Conservation (phyloP, 202 grass and related monocot genomes). For the Digitaria exilis region DNA sequence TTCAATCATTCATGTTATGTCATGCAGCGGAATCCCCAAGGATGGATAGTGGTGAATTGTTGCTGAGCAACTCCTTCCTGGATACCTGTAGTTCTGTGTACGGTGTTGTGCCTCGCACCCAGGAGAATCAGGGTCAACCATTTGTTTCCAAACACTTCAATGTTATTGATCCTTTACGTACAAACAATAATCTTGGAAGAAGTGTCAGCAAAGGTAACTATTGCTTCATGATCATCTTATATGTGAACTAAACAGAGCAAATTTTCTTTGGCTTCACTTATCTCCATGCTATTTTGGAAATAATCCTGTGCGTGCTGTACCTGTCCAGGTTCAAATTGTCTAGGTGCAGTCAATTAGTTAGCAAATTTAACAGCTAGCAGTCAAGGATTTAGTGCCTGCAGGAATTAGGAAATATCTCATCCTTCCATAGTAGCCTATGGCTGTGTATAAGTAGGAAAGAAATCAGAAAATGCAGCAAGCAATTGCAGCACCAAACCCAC, state of each 20-base stretch:
- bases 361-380: no score
- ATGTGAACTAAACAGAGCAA: constrained; percentile 26
- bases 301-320: no score
- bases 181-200: constrained; percentile 93
- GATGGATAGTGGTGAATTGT: constrained; percentile 62
- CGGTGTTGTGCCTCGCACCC: constrained; percentile 58
- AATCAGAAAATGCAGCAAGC: no score
- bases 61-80: constrained; percentile 72
- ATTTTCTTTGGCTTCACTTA: constrained; percentile 7
- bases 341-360: no score
- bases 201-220: constrained; percentile 91
- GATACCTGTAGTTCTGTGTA: constrained; percentile 54
- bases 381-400: no score
- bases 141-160: constrained; percentile 97
- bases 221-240: constrained; percentile 9
- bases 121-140: constrained; percentile 67
- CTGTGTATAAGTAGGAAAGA: no score
- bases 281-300: not conserved
- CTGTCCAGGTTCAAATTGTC: no score
- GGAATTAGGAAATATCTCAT: no score
- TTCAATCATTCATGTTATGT: constrained; percentile 38
- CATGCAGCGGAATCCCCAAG: constrained; percentile 73
- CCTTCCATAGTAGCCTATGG: no score
- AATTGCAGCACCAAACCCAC: no score
- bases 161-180: constrained; percentile 91